Evolutionary conservation across 169 alveolate genomes (phyloP).

Genomic region (Eimeria maxima): DNA sequence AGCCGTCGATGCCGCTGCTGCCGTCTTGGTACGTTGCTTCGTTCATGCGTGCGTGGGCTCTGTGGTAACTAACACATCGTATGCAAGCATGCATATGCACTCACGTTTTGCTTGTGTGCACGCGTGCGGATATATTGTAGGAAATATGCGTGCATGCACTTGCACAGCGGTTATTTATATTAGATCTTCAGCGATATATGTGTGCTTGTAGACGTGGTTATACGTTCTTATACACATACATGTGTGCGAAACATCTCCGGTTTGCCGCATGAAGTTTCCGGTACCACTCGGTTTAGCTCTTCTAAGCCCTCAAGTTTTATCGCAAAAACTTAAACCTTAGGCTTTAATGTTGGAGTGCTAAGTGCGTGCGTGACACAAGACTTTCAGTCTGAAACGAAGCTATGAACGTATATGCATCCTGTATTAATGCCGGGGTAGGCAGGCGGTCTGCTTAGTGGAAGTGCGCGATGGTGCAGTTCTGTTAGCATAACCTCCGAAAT

Average conservation of each 20-base stretch:
- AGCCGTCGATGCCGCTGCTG: conserved; percentile 43
- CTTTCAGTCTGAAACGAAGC: background rate
- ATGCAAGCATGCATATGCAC: background rate
- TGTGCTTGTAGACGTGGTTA: no score
- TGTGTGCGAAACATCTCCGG: background rate
- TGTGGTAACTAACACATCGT: background rate
- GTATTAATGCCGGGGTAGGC: background rate
- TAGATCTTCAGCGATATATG: no score
- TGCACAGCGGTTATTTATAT: no score
- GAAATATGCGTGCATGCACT: no score
- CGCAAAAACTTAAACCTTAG: background rate
- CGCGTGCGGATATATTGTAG: background rate
- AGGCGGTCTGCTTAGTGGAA: background rate
- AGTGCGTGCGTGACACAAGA: background rate
- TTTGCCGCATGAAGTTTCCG: background rate
- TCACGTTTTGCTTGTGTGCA: background rate
- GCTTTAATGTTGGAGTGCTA: background rate
- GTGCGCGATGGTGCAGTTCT: no score
- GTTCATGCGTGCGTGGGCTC: background rate
- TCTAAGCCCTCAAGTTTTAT: background rate
- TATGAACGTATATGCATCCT: background rate
- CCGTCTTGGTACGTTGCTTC: conserved; percentile 62
- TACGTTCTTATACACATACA: background rate
- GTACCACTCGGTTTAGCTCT: background rate
- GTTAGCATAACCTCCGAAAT: background rate